Base-by-base conservation (phyloP, 2,329 filamentous ascomycete genomes). In the Fusarium verrucosum region DNA sequence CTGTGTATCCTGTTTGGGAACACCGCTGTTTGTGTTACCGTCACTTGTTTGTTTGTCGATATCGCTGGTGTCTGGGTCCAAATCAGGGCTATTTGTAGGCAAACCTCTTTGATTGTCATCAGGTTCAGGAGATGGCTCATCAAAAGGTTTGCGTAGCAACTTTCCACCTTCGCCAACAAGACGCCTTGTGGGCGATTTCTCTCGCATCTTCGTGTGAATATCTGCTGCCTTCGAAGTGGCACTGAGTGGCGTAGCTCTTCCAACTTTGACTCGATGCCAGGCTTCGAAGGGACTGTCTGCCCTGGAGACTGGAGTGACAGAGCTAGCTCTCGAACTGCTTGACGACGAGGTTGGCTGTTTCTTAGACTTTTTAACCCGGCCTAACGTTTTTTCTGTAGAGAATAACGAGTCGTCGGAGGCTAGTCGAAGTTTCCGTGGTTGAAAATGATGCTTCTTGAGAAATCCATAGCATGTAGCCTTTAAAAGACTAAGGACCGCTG, bases 391-490 rank as follows among this genome's bases (percentile, higher is more conserved):
- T 7, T 66, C 53, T 2, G 74, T 73, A 3, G 72, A 75, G 43
- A 72, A 66, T 2, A 66, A 43, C 2, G 70, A 70, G 20, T 69
- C 56, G 3, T 75, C 66, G 2, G 61, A 41, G 2, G 68, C 65
- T 6, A 69, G 14, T 3, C 66, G 68, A 14, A 73, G 52, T 16
- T 68, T 74, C 38, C 76, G 81, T 10, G 90, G 89, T 5, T 84
- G 82, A 67, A 94, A 89, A 61, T 90, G 82, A 69, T 95, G 84
- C 25, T 88, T 87, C 52, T 86, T 87, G 8, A 98, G 78, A 76
- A 96, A 97, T 58, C 92, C 87, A 44, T 83, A 85, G 23, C 91
- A 81, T 72, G 94, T 85, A 1, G 87, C 87, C 45, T 83, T 83
- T 10, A 97, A 72, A 4, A 97, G 80, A 38, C 90, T 85, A n/a